Evolutionary conservation across 2,329 filamentous ascomycete species (phyloP).

Genomic region (Clarireedia monteithiana): DNA sequence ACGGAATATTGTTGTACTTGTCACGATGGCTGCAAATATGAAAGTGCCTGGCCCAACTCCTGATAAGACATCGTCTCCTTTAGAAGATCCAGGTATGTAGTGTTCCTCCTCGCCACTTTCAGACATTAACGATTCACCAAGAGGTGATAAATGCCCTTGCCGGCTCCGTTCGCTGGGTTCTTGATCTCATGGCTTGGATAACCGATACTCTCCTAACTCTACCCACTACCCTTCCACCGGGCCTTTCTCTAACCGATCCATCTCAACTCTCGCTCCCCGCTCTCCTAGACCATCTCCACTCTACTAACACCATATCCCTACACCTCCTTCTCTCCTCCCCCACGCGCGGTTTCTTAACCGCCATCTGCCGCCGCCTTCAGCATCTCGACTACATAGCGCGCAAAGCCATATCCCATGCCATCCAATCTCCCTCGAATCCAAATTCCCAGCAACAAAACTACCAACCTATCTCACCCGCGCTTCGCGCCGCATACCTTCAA

Average conservation of each 20-base stretch:
- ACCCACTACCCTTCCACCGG: slow-evolving; percentile 38
- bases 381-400: slow-evolving; percentile 41
- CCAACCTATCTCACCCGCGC: slow-evolving; percentile 17
- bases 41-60: slow-evolving; percentile 40
- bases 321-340: slow-evolving; percentile 66
- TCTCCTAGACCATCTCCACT: slow-evolving; percentile 43
- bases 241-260: slow-evolving; percentile 38
- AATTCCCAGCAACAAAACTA: slow-evolving; percentile 4
- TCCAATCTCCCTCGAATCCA: not conserved
- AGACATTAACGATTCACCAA: slow-evolving; percentile 22
- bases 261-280: slow-evolving; percentile 39
- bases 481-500: slow-evolving; percentile 25
- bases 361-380: slow-evolving; percentile 56
- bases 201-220: slow-evolving; percentile 51
- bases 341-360: slow-evolving; percentile 63
- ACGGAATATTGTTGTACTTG: slow-evolving; percentile 60
- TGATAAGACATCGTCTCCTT: slow-evolving; percentile 44
- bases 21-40: slow-evolving; percentile 53
- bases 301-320: slow-evolving; percentile 49
- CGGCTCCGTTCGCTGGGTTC: slow-evolving; percentile 70
- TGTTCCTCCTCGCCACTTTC: slow-evolving; percentile 13
- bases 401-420: slow-evolving; percentile 21
- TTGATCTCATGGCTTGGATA: slow-evolving; percentile 61
- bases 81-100: slow-evolving; percentile 52
- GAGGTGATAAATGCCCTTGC: slow-evolving; percentile 67